Conservation (phyloP, 495 filamentous ascomycete species). For the Neurospora intermedia region DNA sequence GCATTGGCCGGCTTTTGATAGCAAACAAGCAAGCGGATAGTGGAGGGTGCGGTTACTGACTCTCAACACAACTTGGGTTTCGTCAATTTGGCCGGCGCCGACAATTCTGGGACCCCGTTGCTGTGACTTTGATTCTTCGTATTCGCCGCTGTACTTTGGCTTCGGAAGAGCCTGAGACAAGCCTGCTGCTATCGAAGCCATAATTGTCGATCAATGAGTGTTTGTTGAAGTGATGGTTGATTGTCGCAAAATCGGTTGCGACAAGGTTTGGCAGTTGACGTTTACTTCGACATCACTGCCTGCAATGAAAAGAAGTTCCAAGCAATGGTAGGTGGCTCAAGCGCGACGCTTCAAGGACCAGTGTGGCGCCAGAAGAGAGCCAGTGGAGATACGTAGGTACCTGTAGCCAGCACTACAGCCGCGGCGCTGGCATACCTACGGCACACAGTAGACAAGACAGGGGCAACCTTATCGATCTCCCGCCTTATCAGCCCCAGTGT, state of each 20-base stretch:
- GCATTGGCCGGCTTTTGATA: neutral
- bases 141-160: conserved; percentile 77
- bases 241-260: conserved; percentile 2
- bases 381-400: neutral
- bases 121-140: conserved; percentile 69
- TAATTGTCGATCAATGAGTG: conserved; percentile 21
- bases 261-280: neutral
- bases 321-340: neutral
- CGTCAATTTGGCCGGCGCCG: conserved; percentile 63
- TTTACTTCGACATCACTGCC: neutral
- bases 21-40: neutral
- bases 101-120: conserved; percentile 71
- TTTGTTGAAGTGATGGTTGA: neutral
- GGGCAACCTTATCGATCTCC: neutral
- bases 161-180: conserved; percentile 78
- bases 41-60: conserved; percentile 29
- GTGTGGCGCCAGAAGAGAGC: neutral
- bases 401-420: neutral
- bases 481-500: neutral
- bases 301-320: neutral
- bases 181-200: conserved; percentile 64
- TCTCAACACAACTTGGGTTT: conserved; percentile 79
- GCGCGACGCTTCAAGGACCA: neutral
- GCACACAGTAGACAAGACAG: neutral
- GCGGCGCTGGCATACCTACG: neutral